These are phyloP conservation scores for Elsinoe batatas DNA, from an alignment of 2,329 filamentous ascomycete genomes.

Conservation along the genomic window DNA sequence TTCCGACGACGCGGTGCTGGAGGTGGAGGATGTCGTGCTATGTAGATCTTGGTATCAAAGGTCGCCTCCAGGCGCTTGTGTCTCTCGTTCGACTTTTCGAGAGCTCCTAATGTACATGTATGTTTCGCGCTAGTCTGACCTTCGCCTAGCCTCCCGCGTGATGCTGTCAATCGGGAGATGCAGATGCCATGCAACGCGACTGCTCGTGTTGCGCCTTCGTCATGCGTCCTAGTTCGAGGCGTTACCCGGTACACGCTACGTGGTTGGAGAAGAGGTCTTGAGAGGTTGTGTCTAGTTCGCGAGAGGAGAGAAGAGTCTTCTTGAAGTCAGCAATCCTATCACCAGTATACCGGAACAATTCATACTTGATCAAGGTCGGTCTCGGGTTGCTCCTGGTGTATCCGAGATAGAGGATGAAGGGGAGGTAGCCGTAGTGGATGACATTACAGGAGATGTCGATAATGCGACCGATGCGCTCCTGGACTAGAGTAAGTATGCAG, in stretches of 20 bases:
- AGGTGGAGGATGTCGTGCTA: background rate
- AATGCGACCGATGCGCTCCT: conserved; percentile 97
- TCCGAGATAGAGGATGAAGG: conserved; percentile 91
- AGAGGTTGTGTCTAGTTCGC: conserved; percentile 13
- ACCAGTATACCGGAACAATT: conserved; percentile 12
- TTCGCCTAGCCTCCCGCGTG: background rate
- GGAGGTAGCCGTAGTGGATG: conserved; percentile 96
- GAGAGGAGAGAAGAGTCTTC: conserved; percentile 20
- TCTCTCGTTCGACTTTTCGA: background rate
- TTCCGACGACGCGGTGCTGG: background rate
- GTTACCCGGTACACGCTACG: no score
- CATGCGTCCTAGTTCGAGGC: no score
- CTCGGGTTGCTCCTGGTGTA: conserved; percentile 91
- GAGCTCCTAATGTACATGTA: background rate
- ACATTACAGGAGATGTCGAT: conserved; percentile 90
- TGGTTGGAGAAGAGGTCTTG: no score
- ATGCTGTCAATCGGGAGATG: no score
- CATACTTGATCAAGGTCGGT: conserved; percentile 64
- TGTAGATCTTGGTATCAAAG: conserved; percentile 3
- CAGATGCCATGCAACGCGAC: no score
- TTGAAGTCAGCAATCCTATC: background rate
- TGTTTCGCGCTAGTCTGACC: background rate
- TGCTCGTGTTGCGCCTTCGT: no score
- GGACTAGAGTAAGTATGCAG: conserved; percentile 21
- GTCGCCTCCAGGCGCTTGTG: background rate